phyloP scores from a whole-genome alignment of 345 rosid genomes.

The Noccaea caerulescens region DNA sequence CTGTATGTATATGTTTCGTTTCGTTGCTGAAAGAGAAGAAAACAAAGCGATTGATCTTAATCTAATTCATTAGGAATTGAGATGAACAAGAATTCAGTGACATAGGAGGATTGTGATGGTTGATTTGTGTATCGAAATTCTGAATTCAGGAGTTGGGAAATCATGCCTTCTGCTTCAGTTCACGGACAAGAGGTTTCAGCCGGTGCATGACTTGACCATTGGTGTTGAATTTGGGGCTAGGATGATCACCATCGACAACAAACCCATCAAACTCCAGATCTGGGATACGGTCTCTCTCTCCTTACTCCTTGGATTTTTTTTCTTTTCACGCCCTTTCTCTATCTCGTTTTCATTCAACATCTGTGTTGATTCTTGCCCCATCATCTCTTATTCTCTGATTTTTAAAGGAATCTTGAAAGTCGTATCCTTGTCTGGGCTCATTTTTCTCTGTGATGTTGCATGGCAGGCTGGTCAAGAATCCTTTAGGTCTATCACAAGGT shows the following conservation, averaged over 20 bases:
- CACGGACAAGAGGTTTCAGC: slow-evolving; percentile 97
- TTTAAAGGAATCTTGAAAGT: neutral
- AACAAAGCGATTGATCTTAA: neutral
- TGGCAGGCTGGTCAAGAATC: slow-evolving; percentile 97
- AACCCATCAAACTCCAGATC: slow-evolving; percentile 95
- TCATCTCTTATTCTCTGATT: neutral
- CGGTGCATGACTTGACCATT: slow-evolving; percentile 93
- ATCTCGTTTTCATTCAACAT: neutral
- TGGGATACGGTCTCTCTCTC: slow-evolving; percentile 84
- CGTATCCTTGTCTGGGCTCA: slow-evolving; percentile 4
- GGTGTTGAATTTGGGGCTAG: slow-evolving; percentile 97
- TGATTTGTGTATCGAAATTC: slow-evolving; percentile 2
- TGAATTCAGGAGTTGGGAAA: slow-evolving; percentile 81
- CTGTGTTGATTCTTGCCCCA: neutral
- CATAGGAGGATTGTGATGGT: no score
- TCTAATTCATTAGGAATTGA: slow-evolving; percentile 4
- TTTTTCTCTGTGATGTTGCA: slow-evolving; percentile 11
- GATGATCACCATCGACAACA: slow-evolving; percentile 92
- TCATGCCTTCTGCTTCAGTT: slow-evolving; percentile 97
- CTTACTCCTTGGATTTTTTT: neutral
- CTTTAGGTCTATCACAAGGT: slow-evolving; percentile 95
- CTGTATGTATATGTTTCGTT: slow-evolving; percentile 17
- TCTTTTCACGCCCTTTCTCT: neutral
- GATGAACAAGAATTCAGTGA: no score
- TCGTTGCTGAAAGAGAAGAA: neutral